Base-by-base conservation (phyloP, 2,329 filamentous ascomycete genomes). In the Rhinocladiella similis region DNA sequence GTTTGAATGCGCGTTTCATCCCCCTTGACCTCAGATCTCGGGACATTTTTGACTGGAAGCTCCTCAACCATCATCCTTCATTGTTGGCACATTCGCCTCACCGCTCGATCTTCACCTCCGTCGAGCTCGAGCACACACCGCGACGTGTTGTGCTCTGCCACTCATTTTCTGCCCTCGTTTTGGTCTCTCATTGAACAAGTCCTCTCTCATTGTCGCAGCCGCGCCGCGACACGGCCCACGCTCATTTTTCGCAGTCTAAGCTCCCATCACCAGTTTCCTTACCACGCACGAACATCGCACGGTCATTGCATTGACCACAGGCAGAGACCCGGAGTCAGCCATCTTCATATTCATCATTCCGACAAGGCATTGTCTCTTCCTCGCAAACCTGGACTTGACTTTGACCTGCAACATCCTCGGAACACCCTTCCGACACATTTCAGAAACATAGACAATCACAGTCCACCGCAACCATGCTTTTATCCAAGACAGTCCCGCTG, bases 391-490 rank as follows among this genome's bases (percentile, higher is more conserved):
- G 5, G 29, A 19, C 38, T 41, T 41, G 38, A 18, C n/a, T 19
- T 41, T 41, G 14, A 41, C 38, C 16, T 41, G 38, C 38, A 9
- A 16, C 38, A 6, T 2, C 10, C 38, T 41, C 38, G 10, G 18
- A 41, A 16, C 14, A 7, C 6, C 18, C 38, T 19, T 41, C 38
- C 2, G 6, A 41, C 6, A 41, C 4, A 7, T 16, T 3, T 19
- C 6, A 41, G 38, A 19, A 41, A 41, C 38, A 41, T 16, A 41
- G 38, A n/a, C 38, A 41, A 16, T 41, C 38, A 41, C 14, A 19
- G 12, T 12, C 38, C 14, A 41, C 38, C 38, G 38, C 47, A 38
- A 53, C 52, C 51, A 63, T 63, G 61, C 41, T 27, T 46, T 50
- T 52, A 20, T 47, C 38, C 33, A 42, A 38, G 46, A 50, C 59